A percentile compares a stretch with the other conserved stretches of the same genome.
These are phyloP conservation scores for Paracamarosporium sp. DNA, from an alignment of 2,329 filamentous ascomycete genomes.

Conservation along the genomic window DNA sequence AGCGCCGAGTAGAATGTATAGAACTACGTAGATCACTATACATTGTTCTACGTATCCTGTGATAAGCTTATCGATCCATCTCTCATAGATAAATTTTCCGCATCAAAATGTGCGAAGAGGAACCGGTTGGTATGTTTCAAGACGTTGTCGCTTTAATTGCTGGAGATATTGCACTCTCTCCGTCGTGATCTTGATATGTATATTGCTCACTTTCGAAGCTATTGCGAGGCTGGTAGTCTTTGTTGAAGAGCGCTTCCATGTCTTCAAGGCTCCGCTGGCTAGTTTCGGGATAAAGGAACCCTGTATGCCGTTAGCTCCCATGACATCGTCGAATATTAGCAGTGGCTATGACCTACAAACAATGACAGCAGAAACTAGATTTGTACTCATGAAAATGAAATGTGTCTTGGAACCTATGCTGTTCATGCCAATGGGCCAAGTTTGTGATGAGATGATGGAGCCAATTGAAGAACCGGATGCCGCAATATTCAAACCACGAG, in stretches of 20 bases:
- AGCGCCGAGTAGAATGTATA: no score
- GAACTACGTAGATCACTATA: no score
- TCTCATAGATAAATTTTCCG: no score
- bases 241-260: slow-evolving; percentile 69
- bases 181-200: slow-evolving; percentile 17
- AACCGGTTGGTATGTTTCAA: background rate
- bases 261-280: slow-evolving; percentile 64
- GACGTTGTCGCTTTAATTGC: background rate
- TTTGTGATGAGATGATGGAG: slow-evolving; percentile 61
- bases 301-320: slow-evolving; percentile 3
- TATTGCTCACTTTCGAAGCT: slow-evolving; percentile 39
- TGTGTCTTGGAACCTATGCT: slow-evolving; percentile 61
- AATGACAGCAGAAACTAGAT: slow-evolving; percentile 49
- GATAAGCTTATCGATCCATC: no score
- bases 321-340: background rate
- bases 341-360: slow-evolving; percentile 17
- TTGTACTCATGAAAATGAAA: slow-evolving; percentile 64
- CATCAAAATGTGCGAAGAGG: no score
- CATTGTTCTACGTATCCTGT: no score
- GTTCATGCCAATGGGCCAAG: slow-evolving; percentile 63
- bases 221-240: slow-evolving; percentile 7
- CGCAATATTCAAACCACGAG: slow-evolving; percentile 63
- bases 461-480: slow-evolving; percentile 63
- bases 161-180: slow-evolving; percentile 10
- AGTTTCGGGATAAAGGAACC: slow-evolving; percentile 64